Conservation (phyloP, 2,329 filamentous ascomycete species). For the Cladosporium sp. region DNA sequence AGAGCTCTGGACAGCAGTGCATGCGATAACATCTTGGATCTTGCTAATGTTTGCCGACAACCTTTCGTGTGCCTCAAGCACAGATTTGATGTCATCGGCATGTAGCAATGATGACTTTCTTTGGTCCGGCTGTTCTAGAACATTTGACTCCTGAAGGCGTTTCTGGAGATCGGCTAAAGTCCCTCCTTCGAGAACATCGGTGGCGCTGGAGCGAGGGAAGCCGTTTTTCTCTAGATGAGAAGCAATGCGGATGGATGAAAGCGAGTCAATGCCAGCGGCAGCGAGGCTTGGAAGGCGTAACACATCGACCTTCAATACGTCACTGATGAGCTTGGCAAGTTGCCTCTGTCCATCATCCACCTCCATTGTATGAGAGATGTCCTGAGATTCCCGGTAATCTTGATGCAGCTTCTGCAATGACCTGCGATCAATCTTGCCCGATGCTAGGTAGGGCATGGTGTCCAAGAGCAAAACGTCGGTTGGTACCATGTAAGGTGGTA, state of each 20-base stretch:
- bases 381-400: slow-evolving; percentile 12
- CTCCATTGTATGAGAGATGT: slow-evolving; percentile 15
- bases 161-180: slow-evolving; percentile 30
- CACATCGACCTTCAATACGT: slow-evolving; percentile 14
- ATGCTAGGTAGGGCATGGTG: slow-evolving; percentile 67
- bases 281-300: neutral
- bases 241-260: slow-evolving; percentile 57
- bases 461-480: slow-evolving; percentile 60
- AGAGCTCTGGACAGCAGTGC: slow-evolving; percentile 67
- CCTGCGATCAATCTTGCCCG: slow-evolving; percentile 75
- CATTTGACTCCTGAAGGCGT: neutral
- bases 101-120: neutral
- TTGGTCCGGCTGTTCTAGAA: neutral
- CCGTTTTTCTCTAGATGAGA: slow-evolving; percentile 56
- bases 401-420: slow-evolving; percentile 52
- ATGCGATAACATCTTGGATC: slow-evolving; percentile 46
- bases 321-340: slow-evolving; percentile 17
- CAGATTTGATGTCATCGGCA: neutral
- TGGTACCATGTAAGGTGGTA: slow-evolving; percentile 79
- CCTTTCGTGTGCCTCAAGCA: neutral
- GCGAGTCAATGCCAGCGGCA: slow-evolving; percentile 60
- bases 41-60: slow-evolving; percentile 5
- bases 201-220: slow-evolving; percentile 47
- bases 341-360: slow-evolving; percentile 19
- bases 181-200: slow-evolving; percentile 56